phyloP scores from a whole-genome alignment of 2,329 filamentous ascomycete genomes.

The Penicillium sp. region DNA sequence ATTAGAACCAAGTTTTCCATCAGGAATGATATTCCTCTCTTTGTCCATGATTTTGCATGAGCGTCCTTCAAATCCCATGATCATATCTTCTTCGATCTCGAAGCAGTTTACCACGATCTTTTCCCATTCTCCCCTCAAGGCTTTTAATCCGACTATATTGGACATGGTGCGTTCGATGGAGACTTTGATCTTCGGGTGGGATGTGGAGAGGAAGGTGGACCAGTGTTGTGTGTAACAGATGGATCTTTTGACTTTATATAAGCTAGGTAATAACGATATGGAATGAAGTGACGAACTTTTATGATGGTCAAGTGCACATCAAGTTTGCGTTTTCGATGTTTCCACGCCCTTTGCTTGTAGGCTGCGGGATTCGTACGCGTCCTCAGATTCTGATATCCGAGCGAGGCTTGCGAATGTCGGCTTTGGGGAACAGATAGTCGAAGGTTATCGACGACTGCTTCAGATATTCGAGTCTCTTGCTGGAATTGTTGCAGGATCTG shows the following conservation, averaged over 20 bases:
- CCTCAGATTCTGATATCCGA: not conserved
- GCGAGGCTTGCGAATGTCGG: not conserved
- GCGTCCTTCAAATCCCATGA: too few relatives aligned
- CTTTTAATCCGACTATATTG: too few relatives aligned
- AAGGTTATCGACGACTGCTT: not conserved
- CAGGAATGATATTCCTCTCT: too few relatives aligned
- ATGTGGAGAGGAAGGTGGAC: not conserved
- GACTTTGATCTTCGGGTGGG: not conserved
- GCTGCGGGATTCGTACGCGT: not conserved
- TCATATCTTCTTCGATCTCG: too few relatives aligned
- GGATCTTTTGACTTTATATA: not conserved
- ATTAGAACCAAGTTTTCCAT: too few relatives aligned
- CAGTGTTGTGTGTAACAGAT: not conserved
- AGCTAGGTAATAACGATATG: not conserved
- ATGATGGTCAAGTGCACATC: not conserved
- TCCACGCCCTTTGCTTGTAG: not conserved
- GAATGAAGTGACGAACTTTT: not conserved
- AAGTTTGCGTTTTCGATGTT: not conserved
- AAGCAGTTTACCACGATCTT: too few relatives aligned
- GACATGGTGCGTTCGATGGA: not conserved
- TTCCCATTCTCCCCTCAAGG: too few relatives aligned
- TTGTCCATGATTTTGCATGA: too few relatives aligned
- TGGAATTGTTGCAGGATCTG: not conserved
- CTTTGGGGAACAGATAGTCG: not conserved
- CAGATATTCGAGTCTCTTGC: not conserved